Evolutionary conservation across 768 basidiomycete genomes (phyloP), one percentile per base, ranked within the genome.

Genomic region (Amanita brunnescens): DNA sequence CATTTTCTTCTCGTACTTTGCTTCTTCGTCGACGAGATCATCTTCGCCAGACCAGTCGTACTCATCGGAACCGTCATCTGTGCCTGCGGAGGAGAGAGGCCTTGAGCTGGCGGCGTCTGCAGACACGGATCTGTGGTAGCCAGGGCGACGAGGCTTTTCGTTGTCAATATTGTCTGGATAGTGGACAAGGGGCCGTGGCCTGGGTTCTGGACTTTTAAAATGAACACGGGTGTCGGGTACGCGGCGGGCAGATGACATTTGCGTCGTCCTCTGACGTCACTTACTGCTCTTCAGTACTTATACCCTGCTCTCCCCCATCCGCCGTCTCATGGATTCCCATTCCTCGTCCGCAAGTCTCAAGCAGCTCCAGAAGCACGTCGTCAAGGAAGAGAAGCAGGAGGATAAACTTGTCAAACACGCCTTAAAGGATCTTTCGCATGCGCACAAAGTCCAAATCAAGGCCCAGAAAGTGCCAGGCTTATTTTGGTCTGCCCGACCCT

Each of bases 11-110:
- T 75, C 77, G 45, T 81, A 85, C 60, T 80, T 82, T 39, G 79
- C 78, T 55, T 84, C 83, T 59, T 85, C 74, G 54, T 88, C 81
- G 0, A 74, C 77, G 14, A 91, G 69, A 59, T 90, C 85, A 49
- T 87, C 87, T 55, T 90, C 88, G 14, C 72, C 83, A 34, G 81
- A 83, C 87, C 87, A 88, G 61, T 90, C 82, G 53, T 81, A 87
- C n/a, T 78, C 73, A 1, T 75, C 70, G 0, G 76, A 74, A 18
- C 84, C 81, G 8, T 82, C 83, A 45, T 85, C 82, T 3, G 76
- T 78, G 35, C 66, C 73, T 24, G 68, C 73, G 13, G 76, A 62
- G 2, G 81, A 81, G 14, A 79, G 64, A 5, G 64, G 62, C 23
- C 65, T 57, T 9, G 66, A 66, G 29, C 64, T 64, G 30, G 62